phyloP scores from a whole-genome alignment of 2,329 filamentous ascomycete species.

The Grosmannia penicillata region DNA sequence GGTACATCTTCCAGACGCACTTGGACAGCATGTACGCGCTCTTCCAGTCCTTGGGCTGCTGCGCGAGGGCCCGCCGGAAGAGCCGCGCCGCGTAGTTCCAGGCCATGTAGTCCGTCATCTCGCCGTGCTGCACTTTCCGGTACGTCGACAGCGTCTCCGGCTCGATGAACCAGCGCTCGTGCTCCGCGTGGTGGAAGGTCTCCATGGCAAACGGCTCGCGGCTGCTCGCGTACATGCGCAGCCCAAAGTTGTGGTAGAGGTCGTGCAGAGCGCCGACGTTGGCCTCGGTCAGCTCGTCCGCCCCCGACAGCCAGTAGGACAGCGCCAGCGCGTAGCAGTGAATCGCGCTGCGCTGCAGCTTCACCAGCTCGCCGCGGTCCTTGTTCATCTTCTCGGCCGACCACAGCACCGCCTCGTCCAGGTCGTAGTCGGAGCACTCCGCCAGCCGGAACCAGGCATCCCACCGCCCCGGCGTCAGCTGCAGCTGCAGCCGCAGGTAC shows the following conservation, averaged over 20 bases:
- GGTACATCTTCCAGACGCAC: conserved; percentile 50
- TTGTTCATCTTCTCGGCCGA: conserved; percentile 85
- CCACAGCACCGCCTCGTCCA: conserved; percentile 81
- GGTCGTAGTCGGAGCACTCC: conserved; percentile 74
- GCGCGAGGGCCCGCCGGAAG: conserved; percentile 39
- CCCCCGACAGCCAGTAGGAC: conserved; percentile 34
- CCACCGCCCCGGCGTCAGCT: conserved; percentile 71
- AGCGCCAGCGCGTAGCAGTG: conserved; percentile 58
- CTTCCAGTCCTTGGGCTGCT: conserved; percentile 42
- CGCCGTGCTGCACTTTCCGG: conserved; percentile 34
- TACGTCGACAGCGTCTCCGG: conserved; percentile 33
- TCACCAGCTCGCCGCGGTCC: conserved; percentile 57
- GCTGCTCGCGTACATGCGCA: conserved; percentile 47
- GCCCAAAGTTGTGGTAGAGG: conserved; percentile 44
- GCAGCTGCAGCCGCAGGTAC: conserved; percentile 68
- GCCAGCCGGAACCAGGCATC: conserved; percentile 82
- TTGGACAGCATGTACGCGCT: conserved; percentile 47
- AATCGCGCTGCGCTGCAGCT: conserved; percentile 64
- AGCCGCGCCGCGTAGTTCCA: conserved; percentile 45
- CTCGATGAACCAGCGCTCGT: conserved; percentile 42
- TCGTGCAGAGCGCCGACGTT: conserved; percentile 38
- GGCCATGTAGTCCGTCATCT: conserved; percentile 45
- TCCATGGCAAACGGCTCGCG: conserved; percentile 50
- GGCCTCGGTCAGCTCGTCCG: conserved; percentile 19
- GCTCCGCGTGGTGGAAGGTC: conserved; percentile 40